Base-by-base conservation (phyloP, 2,329 filamentous ascomycete species). In the Teratosphaeria viscida region DNA sequence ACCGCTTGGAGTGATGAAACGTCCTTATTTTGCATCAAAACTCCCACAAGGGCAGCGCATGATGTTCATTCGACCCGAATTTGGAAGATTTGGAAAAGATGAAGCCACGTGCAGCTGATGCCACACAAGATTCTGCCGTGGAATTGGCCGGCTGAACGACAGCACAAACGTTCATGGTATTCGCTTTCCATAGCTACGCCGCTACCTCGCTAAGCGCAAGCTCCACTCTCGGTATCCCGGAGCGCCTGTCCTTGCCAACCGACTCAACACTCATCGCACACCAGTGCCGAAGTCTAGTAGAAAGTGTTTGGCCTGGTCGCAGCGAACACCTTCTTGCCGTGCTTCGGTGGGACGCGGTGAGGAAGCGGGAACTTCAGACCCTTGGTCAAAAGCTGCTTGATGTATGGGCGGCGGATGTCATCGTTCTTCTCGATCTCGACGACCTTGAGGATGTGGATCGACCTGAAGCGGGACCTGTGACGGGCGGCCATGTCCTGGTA, bases 401-500 rank as follows among this genome's bases (percentile, higher is more conserved):
- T 95, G 87, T 99, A 99, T 70, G 94, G 92, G 79, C 94, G 90
- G 84, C 92, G 94, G 83, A 99, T 82, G 77, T 94, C 90, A 70
- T 92, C 90, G 75, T 80, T 83, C 86, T 96, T 96, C 84, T 95
- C 88, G 75, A 99, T 79, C 83, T 99, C 94, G 74, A 96, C 88
- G 73, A 99, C 92, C 81, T 95, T 95, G 78, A 99, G 90, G 79
- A 99, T 92, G 86, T 96, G 92, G 78, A 99, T 94, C 72, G 90
- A 95, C 81, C 94, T 87, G 85, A 99, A 99, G 75, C 94, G 90
- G 76, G 94, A 88, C 77, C 90, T 91, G 87, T 99, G 94, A 79
- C 94, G 90, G 79, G 95, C 92, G 72, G 94, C 91, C 94, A 99
- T 97, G 84, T 99, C 94, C 81, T 94, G 89, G 88, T 99, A 99